Percentiles rank a stretch among this genome's conserved stretches.
phyloP scores from a whole-genome alignment of 176 grass and related monocot genomes.

The Chloris gayana region DNA sequence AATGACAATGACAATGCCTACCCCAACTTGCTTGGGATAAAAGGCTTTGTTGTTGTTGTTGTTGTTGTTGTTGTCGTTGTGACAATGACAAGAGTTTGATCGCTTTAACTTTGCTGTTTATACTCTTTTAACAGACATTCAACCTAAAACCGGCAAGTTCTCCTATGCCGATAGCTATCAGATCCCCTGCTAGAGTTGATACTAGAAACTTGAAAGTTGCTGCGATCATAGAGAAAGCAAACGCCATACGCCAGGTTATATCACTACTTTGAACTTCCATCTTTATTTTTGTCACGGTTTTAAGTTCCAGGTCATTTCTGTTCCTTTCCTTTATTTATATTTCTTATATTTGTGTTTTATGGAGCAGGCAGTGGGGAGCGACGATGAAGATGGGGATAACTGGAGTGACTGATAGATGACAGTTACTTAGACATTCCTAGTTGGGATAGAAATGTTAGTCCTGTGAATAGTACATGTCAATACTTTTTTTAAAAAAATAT shows the following conservation, averaged over 20 bases:
- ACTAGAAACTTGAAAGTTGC: conserved; percentile 84
- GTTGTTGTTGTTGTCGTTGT: too few relatives aligned
- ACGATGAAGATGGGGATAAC: conserved; percentile 92
- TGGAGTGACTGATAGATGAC: conserved; percentile 75
- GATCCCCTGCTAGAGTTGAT: conserved; percentile 52
- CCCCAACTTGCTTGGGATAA: too few relatives aligned
- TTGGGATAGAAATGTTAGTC: conserved; percentile 35
- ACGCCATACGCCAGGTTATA: conserved; percentile 88
- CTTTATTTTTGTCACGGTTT: not conserved
- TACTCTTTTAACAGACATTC: conserved; percentile 66
- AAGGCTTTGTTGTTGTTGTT: too few relatives aligned
- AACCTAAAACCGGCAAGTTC: conserved; percentile 69
- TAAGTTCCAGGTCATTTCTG: not conserved
- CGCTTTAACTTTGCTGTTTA: conserved; percentile 31
- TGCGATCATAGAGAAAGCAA: conserved; percentile 96
- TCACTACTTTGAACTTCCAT: conserved; percentile 5
- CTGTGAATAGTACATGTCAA: conserved; percentile 51
- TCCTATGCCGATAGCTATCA: conserved; percentile 47
- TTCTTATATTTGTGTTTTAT: conserved; percentile 6
- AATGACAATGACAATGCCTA: too few relatives aligned
- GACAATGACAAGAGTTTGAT: not conserved
- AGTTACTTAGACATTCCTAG: conserved; percentile 18
- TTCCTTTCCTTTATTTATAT: conserved; percentile 1
- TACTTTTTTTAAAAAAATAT: conserved; percentile 1
- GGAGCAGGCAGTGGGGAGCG: conserved; percentile 86